Evolutionary conservation across 176 grass and related monocot genomes (phyloP), one percentile per base, ranked within the genome.

Genomic region (Oryza meridionalis): DNA sequence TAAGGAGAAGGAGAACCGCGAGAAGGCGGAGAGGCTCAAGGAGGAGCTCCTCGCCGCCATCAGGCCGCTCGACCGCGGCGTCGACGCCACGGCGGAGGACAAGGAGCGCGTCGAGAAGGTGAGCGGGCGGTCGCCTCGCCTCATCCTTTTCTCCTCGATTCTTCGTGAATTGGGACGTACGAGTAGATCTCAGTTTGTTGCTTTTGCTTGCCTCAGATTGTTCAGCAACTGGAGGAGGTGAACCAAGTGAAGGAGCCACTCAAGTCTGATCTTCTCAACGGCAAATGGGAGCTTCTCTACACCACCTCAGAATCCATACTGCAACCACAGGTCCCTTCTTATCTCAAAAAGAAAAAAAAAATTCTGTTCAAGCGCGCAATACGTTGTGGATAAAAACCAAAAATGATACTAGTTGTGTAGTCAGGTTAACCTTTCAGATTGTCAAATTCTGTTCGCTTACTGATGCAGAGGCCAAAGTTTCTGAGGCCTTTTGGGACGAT

Each of bases 281-380:
- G 96, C 45, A 98, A 98, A 80, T 98, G 96, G 93, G 91, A 95
- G 85, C 89, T 98, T 11, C 55, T 98, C 16, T 92, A 98, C 80
- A 98, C 96, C 73, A 98, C 96, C 66, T 98, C 93, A 45, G 75
- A 80, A 11, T 92, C 93, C 72, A 91, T 95, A 88, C 67, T 98
- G 59, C 82, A 95, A 76, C 83, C 89, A 77, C 80, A 93, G 93
- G 96, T 95, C 63, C 9, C 35, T 82, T 72, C 21, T 62, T 72
- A 2, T 65, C 73, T 76, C 49, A 9, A 19, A 24, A n/a, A 9
- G 15, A 24, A n/a, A 37, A 37, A 1, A 37, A 37, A 31, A 0
- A 31, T 61, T 61, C 29, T 47, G 4, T 45, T 71, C 25, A 31
- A 42, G 14, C 14, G 61, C 31, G 77, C 26, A 32, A 13, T 65